Base-by-base conservation (phyloP, 108 stramenopile species). In the Pseudonitzschia multiseries region DNA sequence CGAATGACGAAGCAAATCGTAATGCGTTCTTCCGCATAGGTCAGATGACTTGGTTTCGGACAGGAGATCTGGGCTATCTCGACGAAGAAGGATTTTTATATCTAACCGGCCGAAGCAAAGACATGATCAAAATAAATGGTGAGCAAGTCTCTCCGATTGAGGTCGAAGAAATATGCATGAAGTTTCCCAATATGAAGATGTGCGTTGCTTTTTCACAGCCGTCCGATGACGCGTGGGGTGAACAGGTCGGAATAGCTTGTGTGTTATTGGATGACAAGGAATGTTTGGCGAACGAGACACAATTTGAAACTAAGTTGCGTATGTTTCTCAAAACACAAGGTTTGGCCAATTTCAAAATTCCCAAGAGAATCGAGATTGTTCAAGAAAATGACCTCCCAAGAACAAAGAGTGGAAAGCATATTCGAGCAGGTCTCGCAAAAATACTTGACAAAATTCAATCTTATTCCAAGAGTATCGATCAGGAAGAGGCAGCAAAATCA, bases 61-160 rank as follows among this genome's bases (percentile, higher is more conserved):
- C 73, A 26, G 80, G 74, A 29, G 74, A 81, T 48, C 36, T 75
- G 46, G 85, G 88, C 17, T 74, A 70, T 57, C 57, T 89, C 26
- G 85, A 89, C 69, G 65, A 63, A 60, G 83, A 82, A 43, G 83
- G 85, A 18, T 86, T 74, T 57, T 68, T 89, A 20, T 71, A 69
- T 40, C 72, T 89, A 60, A 77, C 77, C 8, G 88, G 85, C 17
- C 73, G 88, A 12, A 69, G 53, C 42, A 89, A 89, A 69, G 88
- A 89, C 46, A 69, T 89, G 18, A 86, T 89, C 71, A 89, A 86
- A 20, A 74, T 83, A 42, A 83, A 85, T 29, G 88, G 88, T 22
- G 88, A 89, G 65, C 73, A 76, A 15, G 73, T 89, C 17, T 74
- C 71, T 44, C 84, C 83, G 14, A 67, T 84, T 22, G 81, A 83